Base-by-base conservation (phyloP, 2,329 filamentous ascomycete genomes). In the Cladophialophora yegresii region DNA sequence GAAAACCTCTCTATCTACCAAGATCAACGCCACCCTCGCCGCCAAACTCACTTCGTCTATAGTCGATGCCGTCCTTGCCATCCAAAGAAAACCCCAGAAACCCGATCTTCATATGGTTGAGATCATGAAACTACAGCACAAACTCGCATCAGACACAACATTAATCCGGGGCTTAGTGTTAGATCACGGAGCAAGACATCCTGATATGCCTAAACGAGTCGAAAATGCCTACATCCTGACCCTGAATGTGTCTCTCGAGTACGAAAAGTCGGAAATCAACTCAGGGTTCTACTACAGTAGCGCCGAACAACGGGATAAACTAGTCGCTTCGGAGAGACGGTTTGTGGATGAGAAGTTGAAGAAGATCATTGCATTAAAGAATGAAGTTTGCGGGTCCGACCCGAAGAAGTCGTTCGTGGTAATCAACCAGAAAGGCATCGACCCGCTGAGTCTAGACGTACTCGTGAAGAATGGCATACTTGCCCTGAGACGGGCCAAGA, bases 51-150 rank as follows among this genome's bases (percentile, higher is more conserved):
- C 93, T 0, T 92, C 95, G 63, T 90, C 92, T 73, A 96, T 99
- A 74, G 95, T 98, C 74, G 95, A 99, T 76, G 91, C 95, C 65
- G 95, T 99, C 54, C 87, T 99, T 63, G 87, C 95, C 69, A 99
- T 99, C 77, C 93, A 97, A 82, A 85, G 92, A 77, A 83, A 91
- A 20, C 91, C 91, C 28, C 87, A 87, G 68, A 98, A 98, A 82
- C 96, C 96, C 62, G 95, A 99, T 80, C 80, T 99, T 74, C 93
- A 98, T 83, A 99, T 99, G 95, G 85, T 99, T 71, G 95, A 99
- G 80, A 98, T 99, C 73, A 99, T 99, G 95, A 98, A 96, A 78
- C 98, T 99, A 93, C 95, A 99, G 82, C 95, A 99, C 82, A 90
- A 93, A 72, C 92, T 91, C 58, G 93, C 93, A 64, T 91, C 95